Conservation (phyloP, 768 basidiomycete species). For the Phylloporus scabripes region DNA sequence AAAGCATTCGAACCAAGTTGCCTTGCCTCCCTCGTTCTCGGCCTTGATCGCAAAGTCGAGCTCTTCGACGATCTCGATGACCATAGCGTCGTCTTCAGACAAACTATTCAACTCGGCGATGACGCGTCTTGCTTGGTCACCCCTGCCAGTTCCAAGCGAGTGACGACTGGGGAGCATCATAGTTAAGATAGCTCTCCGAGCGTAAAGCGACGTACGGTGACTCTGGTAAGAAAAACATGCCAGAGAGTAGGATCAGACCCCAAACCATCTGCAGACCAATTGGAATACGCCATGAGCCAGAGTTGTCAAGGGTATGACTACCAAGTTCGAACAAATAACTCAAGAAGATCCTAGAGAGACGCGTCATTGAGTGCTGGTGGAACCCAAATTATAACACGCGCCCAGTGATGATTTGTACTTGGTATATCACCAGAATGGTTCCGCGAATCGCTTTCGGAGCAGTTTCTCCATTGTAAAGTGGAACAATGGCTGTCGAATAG, state of each 20-base stretch:
- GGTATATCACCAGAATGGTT: conserved; percentile 66
- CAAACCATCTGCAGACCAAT: conserved; percentile 71
- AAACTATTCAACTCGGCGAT: conserved; percentile 63
- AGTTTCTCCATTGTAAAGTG: conserved; percentile 75
- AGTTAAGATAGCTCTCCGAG: neutral
- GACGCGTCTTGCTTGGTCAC: conserved; percentile 53
- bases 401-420: conserved; percentile 73
- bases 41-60: conserved; percentile 58
- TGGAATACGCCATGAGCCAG: conserved; percentile 69
- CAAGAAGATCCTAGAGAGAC: conserved; percentile 52
- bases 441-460: conserved; percentile 72
- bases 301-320: conserved; percentile 47
- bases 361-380: neutral
- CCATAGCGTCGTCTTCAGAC: conserved; percentile 51
- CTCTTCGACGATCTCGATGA: conserved; percentile 57
- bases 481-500: conserved; percentile 42
- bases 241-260: conserved; percentile 61
- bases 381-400: conserved; percentile 22
- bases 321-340: conserved; percentile 69
- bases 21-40: conserved; percentile 78
- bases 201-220: conserved; percentile 50
- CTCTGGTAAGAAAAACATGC: conserved; percentile 73
- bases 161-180: conserved; percentile 47
- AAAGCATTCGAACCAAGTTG: conserved; percentile 77
- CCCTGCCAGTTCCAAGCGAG: conserved; percentile 52